Base-by-base conservation (phyloP, 1,284 basidiomycete species). In the Malassezia vespertilionis region DNA sequence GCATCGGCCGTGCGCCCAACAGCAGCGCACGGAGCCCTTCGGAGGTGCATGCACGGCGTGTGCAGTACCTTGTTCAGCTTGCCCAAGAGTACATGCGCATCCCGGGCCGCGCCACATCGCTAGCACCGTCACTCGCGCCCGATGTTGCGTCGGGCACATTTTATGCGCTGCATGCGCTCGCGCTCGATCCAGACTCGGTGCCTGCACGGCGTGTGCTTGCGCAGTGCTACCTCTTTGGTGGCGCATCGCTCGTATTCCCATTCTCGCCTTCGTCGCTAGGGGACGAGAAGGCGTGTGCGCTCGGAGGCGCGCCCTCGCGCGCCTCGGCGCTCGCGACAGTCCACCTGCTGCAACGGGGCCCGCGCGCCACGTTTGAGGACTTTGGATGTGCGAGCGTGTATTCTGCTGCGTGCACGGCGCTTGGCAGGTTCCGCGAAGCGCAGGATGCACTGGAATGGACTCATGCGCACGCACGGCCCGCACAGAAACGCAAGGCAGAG, bases 301-400 rank as follows among this genome's bases (percentile, higher is more conserved):
- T 18, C 4, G 42, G 39, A 1, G 60, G 51, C 12, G 31, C 45
- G n/a, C 49, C 54, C 11, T 54, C 59, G 34, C 38, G 44, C 1
- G 55, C 60, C 8, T 55, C 57, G 7, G 63, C 65, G 9, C 52
- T 62, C 11, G 54, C 65, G 9, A 60, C 60, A 31, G 53, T 66
- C 41, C 56, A 64, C 28, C 44, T 66, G 20, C 49, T 68, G 17
- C 58, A 68, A 46, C 53, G 54, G 22, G 65, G 63, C 33, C 42
- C 58, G 2, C 34, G 50, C 12, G 46, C 52, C 18, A 58, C 56
- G 5, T 68, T 62, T 32, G 39, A 52, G 5, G 63, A 68, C 37
- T 33, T 56, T 1, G 57, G 46, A 2, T 57, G 53, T 24, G 63
- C 65, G 10, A 54, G 52, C 33, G 57, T 63, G 34, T 68, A 64